Percentiles rank a stretch among this genome's conserved stretches.
phyloP scores from a whole-genome alignment of 1,284 basidiomycete genomes.

The Leccinum subrobustum region DNA sequence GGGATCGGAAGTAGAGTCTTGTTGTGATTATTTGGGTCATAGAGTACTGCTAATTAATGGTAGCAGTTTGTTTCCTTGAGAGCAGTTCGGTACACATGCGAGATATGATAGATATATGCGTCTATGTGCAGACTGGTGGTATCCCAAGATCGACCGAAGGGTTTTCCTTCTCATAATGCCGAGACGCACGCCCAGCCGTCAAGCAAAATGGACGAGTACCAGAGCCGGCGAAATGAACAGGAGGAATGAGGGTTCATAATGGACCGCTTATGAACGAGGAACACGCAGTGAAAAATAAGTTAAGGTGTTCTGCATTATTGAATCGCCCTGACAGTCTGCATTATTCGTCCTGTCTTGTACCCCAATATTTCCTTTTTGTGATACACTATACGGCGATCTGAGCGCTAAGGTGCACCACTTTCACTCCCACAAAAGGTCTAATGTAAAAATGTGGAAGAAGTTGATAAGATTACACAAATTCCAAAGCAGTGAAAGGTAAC shows the following conservation, averaged over 20 bases:
- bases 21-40: neutral
- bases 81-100: neutral
- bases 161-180: conserved; percentile 46
- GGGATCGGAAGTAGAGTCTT: conserved; percentile 39
- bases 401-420: no score
- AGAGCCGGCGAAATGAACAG: conserved; percentile 49
- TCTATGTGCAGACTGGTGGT: conserved; percentile 24
- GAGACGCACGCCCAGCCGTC: conserved; percentile 22
- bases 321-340: no score
- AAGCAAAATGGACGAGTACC: conserved; percentile 42
- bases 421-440: no score
- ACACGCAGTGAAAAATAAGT: conserved; percentile 48
- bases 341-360: no score
- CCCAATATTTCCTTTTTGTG: no score
- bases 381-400: no score
- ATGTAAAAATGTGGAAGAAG: no score
- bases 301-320: conserved; percentile 33
- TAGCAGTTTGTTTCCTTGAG: neutral
- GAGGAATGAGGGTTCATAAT: conserved; percentile 81
- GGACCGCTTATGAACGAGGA: conserved; percentile 77
- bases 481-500: no score
- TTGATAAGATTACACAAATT: no score
- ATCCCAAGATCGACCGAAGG: conserved; percentile 54
- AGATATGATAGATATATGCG: neutral
- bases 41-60: neutral